A percentile compares a stretch with the other conserved stretches of the same genome.
These are phyloP conservation scores for Cordyceps farinosa DNA, from an alignment of 2,329 filamentous ascomycete genomes.

Conservation along the genomic window DNA sequence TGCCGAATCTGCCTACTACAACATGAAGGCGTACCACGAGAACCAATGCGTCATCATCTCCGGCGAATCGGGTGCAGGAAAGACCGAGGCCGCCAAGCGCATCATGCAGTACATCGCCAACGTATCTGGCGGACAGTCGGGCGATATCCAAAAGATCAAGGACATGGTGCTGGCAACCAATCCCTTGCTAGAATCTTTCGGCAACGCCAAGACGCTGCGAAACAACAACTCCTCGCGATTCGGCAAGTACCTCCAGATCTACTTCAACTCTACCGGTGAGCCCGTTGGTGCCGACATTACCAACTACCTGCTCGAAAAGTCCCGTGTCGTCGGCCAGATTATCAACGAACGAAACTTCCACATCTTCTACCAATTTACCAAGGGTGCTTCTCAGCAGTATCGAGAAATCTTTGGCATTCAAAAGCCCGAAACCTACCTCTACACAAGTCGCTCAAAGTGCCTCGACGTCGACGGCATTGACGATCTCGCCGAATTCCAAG, in stretches of 20 bases:
- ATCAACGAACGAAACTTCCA: constrained; percentile 96
- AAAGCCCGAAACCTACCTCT: constrained; percentile 85
- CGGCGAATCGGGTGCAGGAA: constrained; percentile 94
- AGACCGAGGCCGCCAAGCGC: constrained; percentile 96
- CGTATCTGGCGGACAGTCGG: constrained; percentile 80
- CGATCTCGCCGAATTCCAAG: constrained; percentile 81
- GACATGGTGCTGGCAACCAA: constrained; percentile 99
- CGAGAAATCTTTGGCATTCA: constrained; percentile 86
- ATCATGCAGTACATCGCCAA: constrained; percentile 99
- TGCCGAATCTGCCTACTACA: constrained; percentile 94
- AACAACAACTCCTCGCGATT: constrained; percentile 99
- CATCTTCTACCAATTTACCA: constrained; percentile 99
- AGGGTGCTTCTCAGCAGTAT: constrained; percentile 84
- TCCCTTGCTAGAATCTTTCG: constrained; percentile 92
- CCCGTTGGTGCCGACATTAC: constrained; percentile 96
- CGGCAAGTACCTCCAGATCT: constrained; percentile 95
- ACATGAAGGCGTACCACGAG: constrained; percentile 99
- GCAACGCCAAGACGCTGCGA: constrained; percentile 93
- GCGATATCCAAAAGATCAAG: constrained; percentile 93
- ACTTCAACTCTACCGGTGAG: constrained; percentile 89
- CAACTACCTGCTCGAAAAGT: constrained; percentile 95
- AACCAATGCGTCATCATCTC: constrained; percentile 99
- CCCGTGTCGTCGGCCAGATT: constrained; percentile 92
- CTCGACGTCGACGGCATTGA: constrained; percentile 93
- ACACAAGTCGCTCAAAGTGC: constrained; percentile 92